These are phyloP conservation scores for Geotrichum fermentans DNA, from an alignment of 1,139 yeast genomes.

Conservation along the genomic window DNA sequence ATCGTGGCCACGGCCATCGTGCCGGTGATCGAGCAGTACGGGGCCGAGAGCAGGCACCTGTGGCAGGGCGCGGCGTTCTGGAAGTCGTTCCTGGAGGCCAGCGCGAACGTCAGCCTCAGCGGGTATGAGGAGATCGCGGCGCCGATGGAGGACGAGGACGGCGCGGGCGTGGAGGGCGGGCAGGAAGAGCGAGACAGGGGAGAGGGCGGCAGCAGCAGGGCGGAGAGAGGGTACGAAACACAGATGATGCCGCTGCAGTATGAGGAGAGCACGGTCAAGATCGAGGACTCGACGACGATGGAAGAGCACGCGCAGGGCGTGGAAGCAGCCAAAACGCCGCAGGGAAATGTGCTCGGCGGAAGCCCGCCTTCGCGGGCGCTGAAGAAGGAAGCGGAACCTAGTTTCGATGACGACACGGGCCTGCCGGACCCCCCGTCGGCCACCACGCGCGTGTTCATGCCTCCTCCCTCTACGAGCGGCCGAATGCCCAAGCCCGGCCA, in stretches of 20 bases:
- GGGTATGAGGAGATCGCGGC: constrained; percentile 50
- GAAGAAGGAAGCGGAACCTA: no score
- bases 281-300: no score
- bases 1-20: constrained; percentile 57
- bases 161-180: no score
- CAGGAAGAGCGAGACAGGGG: constrained; percentile 3
- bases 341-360: no score
- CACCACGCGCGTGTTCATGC: constrained; percentile 3
- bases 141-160: constrained; percentile 19
- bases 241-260: no score
- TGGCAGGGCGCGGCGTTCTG: constrained; percentile 64
- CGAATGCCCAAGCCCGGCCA: background rate
- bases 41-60: constrained; percentile 50
- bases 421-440: constrained; percentile 11
- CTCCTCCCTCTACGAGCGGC: background rate
- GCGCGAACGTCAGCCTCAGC: constrained; percentile 62
- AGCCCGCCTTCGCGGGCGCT: no score
- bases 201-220: constrained; percentile 5
- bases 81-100: constrained; percentile 70
- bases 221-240: no score
- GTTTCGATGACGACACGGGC: constrained; percentile 4
- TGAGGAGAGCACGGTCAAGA: no score
- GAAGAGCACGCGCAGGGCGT: no score
- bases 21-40: constrained; percentile 58
- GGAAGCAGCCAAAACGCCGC: no score